Conservation (phyloP, 2,329 filamentous ascomycete species). For the Diaporthe capsici region DNA sequence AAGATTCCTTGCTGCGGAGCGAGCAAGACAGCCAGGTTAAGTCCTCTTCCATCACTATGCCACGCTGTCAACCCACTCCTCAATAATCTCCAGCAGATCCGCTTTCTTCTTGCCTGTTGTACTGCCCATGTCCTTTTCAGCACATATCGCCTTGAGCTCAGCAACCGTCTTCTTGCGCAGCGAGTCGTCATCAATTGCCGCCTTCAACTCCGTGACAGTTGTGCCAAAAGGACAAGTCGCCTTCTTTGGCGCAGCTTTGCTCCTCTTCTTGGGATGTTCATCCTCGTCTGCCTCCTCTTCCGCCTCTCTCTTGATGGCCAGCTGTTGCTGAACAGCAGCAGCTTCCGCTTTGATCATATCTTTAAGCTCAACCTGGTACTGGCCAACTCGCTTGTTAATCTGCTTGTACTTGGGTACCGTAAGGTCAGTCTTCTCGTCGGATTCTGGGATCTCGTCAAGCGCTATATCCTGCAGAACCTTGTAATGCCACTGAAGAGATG, state of each 20-base stretch:
- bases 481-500: conserved; percentile 96
- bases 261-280: conserved; percentile 62
- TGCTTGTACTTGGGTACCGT: conserved; percentile 88
- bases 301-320: conserved; percentile 66
- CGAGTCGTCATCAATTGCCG: conserved; percentile 59
- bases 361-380: conserved; percentile 84
- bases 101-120: conserved; percentile 66
- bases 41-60: neutral
- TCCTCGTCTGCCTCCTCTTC: conserved; percentile 57
- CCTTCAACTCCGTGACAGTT: conserved; percentile 62
- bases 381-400: conserved; percentile 89
- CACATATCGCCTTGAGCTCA: conserved; percentile 65
- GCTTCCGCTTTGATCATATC: conserved; percentile 73
- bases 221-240: conserved; percentile 48
- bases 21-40: neutral
- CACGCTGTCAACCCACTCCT: conserved; percentile 65
- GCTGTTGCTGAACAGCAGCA: conserved; percentile 52
- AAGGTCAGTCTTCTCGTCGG: conserved; percentile 76
- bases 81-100: conserved; percentile 68
- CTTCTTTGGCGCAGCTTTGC: conserved; percentile 51
- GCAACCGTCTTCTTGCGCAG: conserved; percentile 69
- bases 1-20: neutral
- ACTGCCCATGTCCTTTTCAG: conserved; percentile 60
- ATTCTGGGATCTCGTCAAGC: conserved; percentile 90
- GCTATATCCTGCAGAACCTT: conserved; percentile 92